Evolutionary conservation across 768 basidiomycete genomes (phyloP).

Genomic region (Leccinum uliginosum): DNA sequence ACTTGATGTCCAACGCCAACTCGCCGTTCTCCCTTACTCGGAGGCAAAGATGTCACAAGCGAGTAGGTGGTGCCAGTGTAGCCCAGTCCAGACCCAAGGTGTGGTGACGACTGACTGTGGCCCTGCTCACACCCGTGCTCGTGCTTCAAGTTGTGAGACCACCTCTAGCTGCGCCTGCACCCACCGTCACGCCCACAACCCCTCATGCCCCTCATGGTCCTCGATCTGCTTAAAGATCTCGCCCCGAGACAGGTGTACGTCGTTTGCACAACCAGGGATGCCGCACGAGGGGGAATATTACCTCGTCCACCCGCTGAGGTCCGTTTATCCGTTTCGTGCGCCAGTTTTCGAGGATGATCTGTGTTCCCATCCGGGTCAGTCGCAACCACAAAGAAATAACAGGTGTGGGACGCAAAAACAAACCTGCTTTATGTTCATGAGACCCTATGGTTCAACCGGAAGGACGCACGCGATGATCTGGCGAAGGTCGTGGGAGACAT

Average conservation of each 20-base stretch:
- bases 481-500: slow-evolving; percentile 69
- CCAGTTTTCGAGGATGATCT: no score
- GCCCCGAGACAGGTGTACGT: slow-evolving; percentile 45
- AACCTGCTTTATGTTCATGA: slow-evolving; percentile 85
- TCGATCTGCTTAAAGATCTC: slow-evolving; percentile 86
- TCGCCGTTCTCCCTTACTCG: slow-evolving; percentile 49
- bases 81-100: neutral
- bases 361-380: neutral
- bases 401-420: slow-evolving; percentile 9
- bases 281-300: slow-evolving; percentile 37
- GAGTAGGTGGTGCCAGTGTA: no score
- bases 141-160: no score
- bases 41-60: slow-evolving; percentile 22
- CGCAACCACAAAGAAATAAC: neutral
- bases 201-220: no score
- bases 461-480: slow-evolving; percentile 84
- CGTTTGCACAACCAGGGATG: neutral
- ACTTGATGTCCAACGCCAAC: slow-evolving; percentile 71
- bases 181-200: no score
- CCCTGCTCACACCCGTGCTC: no score
- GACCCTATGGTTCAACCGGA: slow-evolving; percentile 79
- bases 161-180: no score
- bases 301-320: slow-evolving; percentile 71
- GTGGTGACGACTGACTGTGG: no score
- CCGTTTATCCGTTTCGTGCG: slow-evolving; percentile 80